Evolutionary conservation across 1,139 yeast species (phyloP), one percentile per base, ranked within the genome.

Genomic region (Ogataea hybrid): DNA sequence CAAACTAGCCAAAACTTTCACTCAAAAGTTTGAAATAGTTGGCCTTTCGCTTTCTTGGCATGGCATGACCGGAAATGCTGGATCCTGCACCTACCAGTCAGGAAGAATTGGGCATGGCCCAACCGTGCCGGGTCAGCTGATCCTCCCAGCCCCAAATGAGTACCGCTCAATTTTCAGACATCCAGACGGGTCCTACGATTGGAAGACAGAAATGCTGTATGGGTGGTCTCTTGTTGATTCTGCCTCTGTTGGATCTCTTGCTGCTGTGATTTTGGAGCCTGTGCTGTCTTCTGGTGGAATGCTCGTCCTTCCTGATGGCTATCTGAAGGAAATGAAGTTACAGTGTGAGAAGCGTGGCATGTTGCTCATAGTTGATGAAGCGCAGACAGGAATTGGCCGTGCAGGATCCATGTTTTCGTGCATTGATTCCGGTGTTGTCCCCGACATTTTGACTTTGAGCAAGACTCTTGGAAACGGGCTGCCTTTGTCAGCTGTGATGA

Each of bases 381-480:
- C 62, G 28, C 65, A 63, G n/a, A 62, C 66, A 2, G 67, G 66
- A 2, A 55, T 63, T 42, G 67, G 66, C 17, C 52, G 65, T 41
- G 58, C 64, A 16, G 67, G 67, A 8, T 54, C 54, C 22, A 53
- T 61, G 48, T 62, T 63, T 43, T 64, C 64, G 2, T 55, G 54
- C 36, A 56, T 62, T 20, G 61, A 57, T 33, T 49, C 55, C 15
- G 59, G 58, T 14, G 56, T 63, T 18, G 56, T 50, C 18, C 67
- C 67, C 4, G 65, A 62, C 42, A 60, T 63, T 18, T 41, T 61
- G 18, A 54, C 61, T 28, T 53, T 61, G 14, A 59, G 63, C 3
- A 62, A 61, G 40, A 61, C 63, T 6, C 43, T 62, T 21, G 62
- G 65, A 4, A 63, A 63, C 29, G 66, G 67, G 6, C 52, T 61